Percentiles rank a stretch among this genome's conserved stretches.
These are phyloP conservation scores for Laburnicola sp. DNA, from an alignment of 2,329 filamentous ascomycete genomes.

Conservation along the genomic window DNA sequence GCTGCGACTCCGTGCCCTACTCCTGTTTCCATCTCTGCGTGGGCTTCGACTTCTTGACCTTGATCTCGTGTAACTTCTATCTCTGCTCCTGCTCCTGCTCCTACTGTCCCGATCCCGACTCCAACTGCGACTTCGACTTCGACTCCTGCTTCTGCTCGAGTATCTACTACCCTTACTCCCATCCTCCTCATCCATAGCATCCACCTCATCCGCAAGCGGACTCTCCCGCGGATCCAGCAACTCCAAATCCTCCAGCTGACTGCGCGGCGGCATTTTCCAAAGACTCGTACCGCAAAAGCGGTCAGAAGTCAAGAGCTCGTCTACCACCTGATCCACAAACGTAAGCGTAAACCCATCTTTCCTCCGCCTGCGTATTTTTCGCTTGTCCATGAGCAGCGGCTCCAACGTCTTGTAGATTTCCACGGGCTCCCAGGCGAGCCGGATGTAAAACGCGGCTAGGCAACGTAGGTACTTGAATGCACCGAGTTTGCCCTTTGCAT, in stretches of 20 bases:
- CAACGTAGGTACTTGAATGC: slow-evolving; percentile 80
- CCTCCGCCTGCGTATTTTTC: slow-evolving; percentile 79
- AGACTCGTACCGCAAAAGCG: slow-evolving; percentile 88
- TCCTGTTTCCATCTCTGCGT: neutral
- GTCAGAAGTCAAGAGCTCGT: slow-evolving; percentile 86
- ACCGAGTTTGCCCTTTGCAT: slow-evolving; percentile 34
- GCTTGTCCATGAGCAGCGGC: slow-evolving; percentile 76
- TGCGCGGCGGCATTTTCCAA: slow-evolving; percentile 84
- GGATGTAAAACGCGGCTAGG: slow-evolving; percentile 89
- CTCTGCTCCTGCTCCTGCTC: slow-evolving; percentile 10
- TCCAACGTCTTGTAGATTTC: slow-evolving; percentile 82
- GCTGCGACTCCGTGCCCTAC: neutral
- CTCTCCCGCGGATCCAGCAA: slow-evolving; percentile 83
- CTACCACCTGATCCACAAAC: slow-evolving; percentile 88
- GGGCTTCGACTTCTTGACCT: slow-evolving; percentile 7
- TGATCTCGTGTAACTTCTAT: slow-evolving; percentile 1
- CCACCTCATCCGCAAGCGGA: slow-evolving; percentile 73
- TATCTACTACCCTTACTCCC: slow-evolving; percentile 4
- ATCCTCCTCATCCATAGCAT: slow-evolving; percentile 67
- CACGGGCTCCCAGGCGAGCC: slow-evolving; percentile 79
- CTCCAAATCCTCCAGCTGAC: slow-evolving; percentile 85
- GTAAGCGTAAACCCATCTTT: slow-evolving; percentile 76
- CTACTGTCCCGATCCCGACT: slow-evolving; percentile 4
- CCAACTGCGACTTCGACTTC: slow-evolving; percentile 5
- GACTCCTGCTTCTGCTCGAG: slow-evolving; percentile 6